phyloP scores from a whole-genome alignment of 2,329 filamentous ascomycete species.

The Fusarium sp. region DNA sequence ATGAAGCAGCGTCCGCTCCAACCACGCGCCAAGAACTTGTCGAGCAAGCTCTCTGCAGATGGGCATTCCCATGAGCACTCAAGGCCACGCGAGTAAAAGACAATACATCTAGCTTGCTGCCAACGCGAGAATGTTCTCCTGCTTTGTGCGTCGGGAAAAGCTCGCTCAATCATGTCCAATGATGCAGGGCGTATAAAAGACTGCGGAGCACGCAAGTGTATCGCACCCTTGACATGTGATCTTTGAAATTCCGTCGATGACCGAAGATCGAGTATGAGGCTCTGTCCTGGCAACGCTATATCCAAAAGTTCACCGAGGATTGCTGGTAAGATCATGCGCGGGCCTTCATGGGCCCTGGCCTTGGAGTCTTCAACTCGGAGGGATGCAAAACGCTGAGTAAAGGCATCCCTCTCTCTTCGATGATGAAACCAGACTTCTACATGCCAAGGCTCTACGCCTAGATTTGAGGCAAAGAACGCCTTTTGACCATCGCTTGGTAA shows the following conservation, averaged over 20 bases:
- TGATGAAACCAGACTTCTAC: constrained; percentile 68
- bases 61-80: constrained; percentile 65
- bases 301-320: constrained; percentile 63
- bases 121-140: constrained; percentile 60
- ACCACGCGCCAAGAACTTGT: constrained; percentile 58
- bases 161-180: constrained; percentile 63
- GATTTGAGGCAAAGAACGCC: constrained; percentile 65
- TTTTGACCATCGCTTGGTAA: constrained; percentile 62
- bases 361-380: constrained; percentile 55
- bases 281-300: constrained; percentile 58
- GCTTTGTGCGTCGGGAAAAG: constrained; percentile 61
- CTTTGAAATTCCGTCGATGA: constrained; percentile 59
- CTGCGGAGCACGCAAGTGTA: constrained; percentile 63
- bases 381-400: constrained; percentile 57
- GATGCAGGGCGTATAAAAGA: constrained; percentile 60
- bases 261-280: constrained; percentile 63
- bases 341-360: constrained; percentile 47
- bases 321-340: constrained; percentile 62
- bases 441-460: constrained; percentile 63
- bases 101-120: constrained; percentile 59
- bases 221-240: constrained; percentile 63
- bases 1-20: constrained; percentile 65
- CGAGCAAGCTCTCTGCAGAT: constrained; percentile 56
- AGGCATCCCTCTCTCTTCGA: constrained; percentile 61
- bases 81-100: constrained; percentile 64